Percentiles rank a stretch among this genome's conserved stretches.
Conservation (phyloP, 495 filamentous ascomycete genomes). For the Aspergillus egyptiacus region DNA sequence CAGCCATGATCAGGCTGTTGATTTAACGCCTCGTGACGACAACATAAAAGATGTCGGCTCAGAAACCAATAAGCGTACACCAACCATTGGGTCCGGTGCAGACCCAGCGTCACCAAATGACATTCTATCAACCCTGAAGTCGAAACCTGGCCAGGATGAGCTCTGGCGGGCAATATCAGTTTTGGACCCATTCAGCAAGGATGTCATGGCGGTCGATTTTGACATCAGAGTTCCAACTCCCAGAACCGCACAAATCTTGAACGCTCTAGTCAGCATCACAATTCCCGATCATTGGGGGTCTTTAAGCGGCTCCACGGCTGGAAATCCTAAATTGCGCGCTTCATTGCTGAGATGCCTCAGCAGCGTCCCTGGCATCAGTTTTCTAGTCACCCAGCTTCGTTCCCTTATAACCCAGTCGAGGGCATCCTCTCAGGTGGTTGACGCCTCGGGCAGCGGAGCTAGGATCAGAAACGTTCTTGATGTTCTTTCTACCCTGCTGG, state of each 20-base stretch:
- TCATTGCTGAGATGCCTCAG: slow-evolving; percentile 61
- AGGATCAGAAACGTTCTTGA: slow-evolving; percentile 36
- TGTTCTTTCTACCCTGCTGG: slow-evolving; percentile 50
- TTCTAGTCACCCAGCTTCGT: slow-evolving; percentile 57
- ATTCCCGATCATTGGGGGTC: slow-evolving; percentile 74
- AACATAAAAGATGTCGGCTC: slow-evolving; percentile 1
- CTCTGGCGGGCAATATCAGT: slow-evolving; percentile 48
- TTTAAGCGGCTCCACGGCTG: slow-evolving; percentile 25
- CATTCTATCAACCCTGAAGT: slow-evolving; percentile 56
- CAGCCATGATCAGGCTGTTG: slow-evolving; percentile 19
- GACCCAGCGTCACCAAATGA: slow-evolving; percentile 46
- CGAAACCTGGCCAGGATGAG: slow-evolving; percentile 55
- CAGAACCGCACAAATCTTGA: slow-evolving; percentile 61
- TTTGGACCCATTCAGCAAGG: slow-evolving; percentile 42
- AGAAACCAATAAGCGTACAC: slow-evolving; percentile 10
- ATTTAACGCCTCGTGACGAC: slow-evolving; percentile 19
- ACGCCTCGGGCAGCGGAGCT: slow-evolving; percentile 26
- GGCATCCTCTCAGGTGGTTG: slow-evolving; percentile 22
- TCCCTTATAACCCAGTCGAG: slow-evolving; percentile 37
- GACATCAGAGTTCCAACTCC: slow-evolving; percentile 59
- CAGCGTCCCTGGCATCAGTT: slow-evolving; percentile 67
- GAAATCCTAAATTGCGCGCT: slow-evolving; percentile 28
- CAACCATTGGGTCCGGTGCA: slow-evolving; percentile 12
- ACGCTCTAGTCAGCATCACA: slow-evolving; percentile 60
- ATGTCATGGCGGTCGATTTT: slow-evolving; percentile 34